Base-by-base conservation (phyloP, 129 eudicot genomes). In the Pseudognaphalium luteoalbum region DNA sequence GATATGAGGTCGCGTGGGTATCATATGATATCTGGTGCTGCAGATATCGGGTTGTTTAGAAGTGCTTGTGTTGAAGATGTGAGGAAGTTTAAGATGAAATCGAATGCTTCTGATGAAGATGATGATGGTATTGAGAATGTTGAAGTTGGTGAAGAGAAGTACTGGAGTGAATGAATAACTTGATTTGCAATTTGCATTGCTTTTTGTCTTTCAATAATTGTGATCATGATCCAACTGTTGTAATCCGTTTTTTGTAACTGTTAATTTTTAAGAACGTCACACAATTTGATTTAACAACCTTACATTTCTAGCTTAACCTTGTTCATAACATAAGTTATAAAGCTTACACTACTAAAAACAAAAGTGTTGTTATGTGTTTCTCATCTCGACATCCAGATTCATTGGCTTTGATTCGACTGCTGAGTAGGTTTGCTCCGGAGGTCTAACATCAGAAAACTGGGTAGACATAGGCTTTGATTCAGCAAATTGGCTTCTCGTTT, bases 11-110 rank as follows among this genome's bases (percentile, higher is more conserved):
- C 70, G 22, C 86, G 98, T 72, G 97, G 98, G 85, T 93, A 93
- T 76, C 93, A 85, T 57, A 93, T 91, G 96, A 90, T 90, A 33
- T 82, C 92, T 0, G 96, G 98, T 16, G 87, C 96, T 1, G 90
- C 87, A 35, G 98, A 93, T 78, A 52, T 90, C 0, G 96, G 85
- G 57, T 60, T 93, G 89, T 90, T 93, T 33, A 86, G 95, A 83
- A 76, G 35, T 68, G 95, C 92, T 1, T 95, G 85, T 5, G 91
- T 92, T n/a, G 91, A 89, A 84, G 92, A 92, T 82, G 97, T 86
- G 44, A 83, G 77, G 76, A 85, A 75, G 77, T 92, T 92, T 20
- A 92, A 83, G 85, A 61, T 78, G 71, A 64, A 84, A 56, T 77
- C 70, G 29, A 47, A 28, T 73, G 67, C 68, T 2, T 60, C 66